Evolutionary conservation across 192 early-diverging fungal genomes (phyloP).

Genomic region (Geosiphon pyriformis): DNA sequence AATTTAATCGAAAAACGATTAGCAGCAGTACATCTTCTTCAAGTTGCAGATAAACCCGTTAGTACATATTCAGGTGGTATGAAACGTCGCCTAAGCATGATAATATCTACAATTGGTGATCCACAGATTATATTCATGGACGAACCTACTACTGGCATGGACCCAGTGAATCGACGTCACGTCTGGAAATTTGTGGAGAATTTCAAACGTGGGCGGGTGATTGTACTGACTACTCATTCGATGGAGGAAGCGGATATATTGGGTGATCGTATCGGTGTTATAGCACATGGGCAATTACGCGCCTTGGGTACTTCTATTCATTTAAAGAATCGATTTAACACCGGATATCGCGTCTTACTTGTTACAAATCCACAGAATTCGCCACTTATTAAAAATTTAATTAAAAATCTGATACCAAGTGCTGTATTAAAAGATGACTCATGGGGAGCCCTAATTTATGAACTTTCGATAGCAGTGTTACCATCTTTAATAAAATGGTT

Average conservation of each 20-base stretch:
- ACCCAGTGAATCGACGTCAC: slow-evolving; percentile 72
- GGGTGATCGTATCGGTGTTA: slow-evolving; percentile 60
- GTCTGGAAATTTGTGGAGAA: slow-evolving; percentile 77
- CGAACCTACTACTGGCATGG: slow-evolving; percentile 66
- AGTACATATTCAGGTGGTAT: slow-evolving; percentile 59
- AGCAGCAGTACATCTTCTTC: slow-evolving; percentile 48
- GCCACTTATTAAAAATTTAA: slow-evolving; percentile 40
- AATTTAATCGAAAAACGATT: slow-evolving; percentile 41
- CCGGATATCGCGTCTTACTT: slow-evolving; percentile 64
- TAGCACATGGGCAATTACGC: slow-evolving; percentile 56
- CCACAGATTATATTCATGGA: slow-evolving; percentile 55
- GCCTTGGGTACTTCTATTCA: slow-evolving; percentile 59
- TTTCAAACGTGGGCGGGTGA: slow-evolving; percentile 68
- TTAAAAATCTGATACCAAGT: slow-evolving; percentile 41
- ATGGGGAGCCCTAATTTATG: slow-evolving; percentile 61
- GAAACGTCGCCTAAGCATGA: slow-evolving; percentile 55
- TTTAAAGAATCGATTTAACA: slow-evolving; percentile 69
- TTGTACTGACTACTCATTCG: slow-evolving; percentile 67
- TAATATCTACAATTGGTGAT: slow-evolving; percentile 57
- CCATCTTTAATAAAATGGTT: slow-evolving; percentile 56
- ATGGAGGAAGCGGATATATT: slow-evolving; percentile 69
- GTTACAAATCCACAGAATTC: slow-evolving; percentile 46
- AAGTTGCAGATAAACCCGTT: slow-evolving; percentile 45
- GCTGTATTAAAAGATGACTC: slow-evolving; percentile 65
- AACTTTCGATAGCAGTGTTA: slow-evolving; percentile 50